Evolutionary conservation across 345 rosid species (phyloP).

Genomic region (Citrus reticulata): DNA sequence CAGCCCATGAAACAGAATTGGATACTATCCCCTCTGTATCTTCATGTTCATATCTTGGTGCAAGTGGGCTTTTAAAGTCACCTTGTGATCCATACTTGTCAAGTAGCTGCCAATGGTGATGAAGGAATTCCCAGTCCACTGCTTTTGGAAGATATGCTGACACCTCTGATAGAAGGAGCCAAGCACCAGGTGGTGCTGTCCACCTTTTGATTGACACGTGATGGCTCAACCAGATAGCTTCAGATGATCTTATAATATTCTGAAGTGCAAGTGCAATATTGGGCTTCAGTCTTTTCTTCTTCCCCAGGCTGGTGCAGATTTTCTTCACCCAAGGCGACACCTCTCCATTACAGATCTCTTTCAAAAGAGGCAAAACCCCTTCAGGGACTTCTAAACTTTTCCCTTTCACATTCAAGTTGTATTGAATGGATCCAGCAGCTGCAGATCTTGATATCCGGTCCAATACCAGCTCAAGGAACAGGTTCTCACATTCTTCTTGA

Average conservation of each 20-base stretch:
- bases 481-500: conserved; percentile 91
- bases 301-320: conserved; percentile 76
- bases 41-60: conserved; percentile 28
- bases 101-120: conserved; percentile 85
- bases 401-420: conserved; percentile 21
- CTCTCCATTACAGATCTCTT: conserved; percentile 67
- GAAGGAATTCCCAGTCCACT: conserved; percentile 91
- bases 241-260: conserved; percentile 68
- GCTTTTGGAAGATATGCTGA: conserved; percentile 65
- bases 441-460: conserved; percentile 66
- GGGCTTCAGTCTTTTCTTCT: conserved; percentile 69
- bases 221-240: conserved; percentile 73
- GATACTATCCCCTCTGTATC: conserved; percentile 36
- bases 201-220: conserved; percentile 74
- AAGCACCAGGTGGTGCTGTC: conserved; percentile 94
- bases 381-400: conserved; percentile 50
- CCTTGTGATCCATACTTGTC: conserved; percentile 52
- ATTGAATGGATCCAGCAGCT: conserved; percentile 21
- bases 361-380: conserved; percentile 59
- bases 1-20: conserved; percentile 77
- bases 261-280: conserved; percentile 64
- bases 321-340: conserved; percentile 89
- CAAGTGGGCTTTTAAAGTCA: conserved; percentile 27
- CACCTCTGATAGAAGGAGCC: conserved; percentile 96
- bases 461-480: conserved; percentile 81